Evolutionary conservation across 805 yeast species (phyloP).

Genomic region (Cephaloascus albidus): DNA sequence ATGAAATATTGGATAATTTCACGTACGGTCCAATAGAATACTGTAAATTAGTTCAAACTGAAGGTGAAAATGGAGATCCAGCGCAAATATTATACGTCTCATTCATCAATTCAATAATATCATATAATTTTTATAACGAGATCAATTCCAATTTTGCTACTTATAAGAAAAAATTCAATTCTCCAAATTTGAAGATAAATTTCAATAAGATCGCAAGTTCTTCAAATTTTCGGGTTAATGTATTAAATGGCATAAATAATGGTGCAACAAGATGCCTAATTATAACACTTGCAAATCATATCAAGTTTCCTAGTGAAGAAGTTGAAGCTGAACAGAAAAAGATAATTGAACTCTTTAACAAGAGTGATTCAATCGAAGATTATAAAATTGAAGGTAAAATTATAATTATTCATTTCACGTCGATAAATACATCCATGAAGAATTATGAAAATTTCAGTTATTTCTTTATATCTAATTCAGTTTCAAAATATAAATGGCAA

Average conservation of each 20-base stretch:
- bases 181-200: slow-evolving; percentile 13
- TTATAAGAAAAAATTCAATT: slow-evolving; percentile 14
- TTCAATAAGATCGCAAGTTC: slow-evolving; percentile 14
- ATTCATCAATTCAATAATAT: slow-evolving; percentile 23
- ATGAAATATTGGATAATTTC: slow-evolving; percentile 32
- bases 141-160: slow-evolving; percentile 22
- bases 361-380: slow-evolving; percentile 1
- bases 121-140: slow-evolving; percentile 3
- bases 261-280: slow-evolving; percentile 26
- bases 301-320: not conserved
- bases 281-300: slow-evolving; percentile 5
- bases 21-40: slow-evolving; percentile 58
- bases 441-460: not conserved
- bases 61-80: slow-evolving; percentile 7
- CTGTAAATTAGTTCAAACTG: slow-evolving; percentile 22
- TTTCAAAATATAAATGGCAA: too few species aligned
- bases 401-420: too few species aligned
- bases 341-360: too few species aligned
- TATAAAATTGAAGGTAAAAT: slow-evolving; percentile 1
- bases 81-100: slow-evolving; percentile 23
- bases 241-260: slow-evolving; percentile 5
- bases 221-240: slow-evolving; percentile 20
- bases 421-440: too few species aligned
- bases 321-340: too few species aligned
- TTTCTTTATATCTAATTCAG: not conserved